These are phyloP conservation scores for Liquidambar formosana DNA, from an alignment of 164 flowering plant genomes.

Conservation along the genomic window DNA sequence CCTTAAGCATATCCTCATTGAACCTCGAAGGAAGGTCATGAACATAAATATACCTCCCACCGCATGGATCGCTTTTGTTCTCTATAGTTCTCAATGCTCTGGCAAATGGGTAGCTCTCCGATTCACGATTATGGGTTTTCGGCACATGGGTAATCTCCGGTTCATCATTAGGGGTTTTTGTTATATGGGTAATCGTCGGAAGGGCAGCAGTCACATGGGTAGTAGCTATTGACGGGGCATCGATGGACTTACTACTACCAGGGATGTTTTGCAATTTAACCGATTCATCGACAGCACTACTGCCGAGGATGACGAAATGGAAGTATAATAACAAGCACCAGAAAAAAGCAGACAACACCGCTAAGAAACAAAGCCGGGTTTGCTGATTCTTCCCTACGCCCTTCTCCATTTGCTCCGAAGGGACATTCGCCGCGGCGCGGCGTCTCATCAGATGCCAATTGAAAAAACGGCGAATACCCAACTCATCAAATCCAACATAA, in stretches of 20 bases:
- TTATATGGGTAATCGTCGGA: not conserved
- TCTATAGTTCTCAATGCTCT: constrained; percentile 68
- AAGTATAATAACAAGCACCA: constrained; percentile 79
- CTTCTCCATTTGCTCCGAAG: constrained; percentile 66
- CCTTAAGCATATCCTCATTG: constrained; percentile 87
- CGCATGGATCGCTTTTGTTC: constrained; percentile 90
- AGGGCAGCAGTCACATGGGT: constrained; percentile 3
- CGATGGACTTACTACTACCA: not conserved
- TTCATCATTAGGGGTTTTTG: not conserved
- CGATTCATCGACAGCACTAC: constrained; percentile 33
- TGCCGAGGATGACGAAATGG: constrained; percentile 63
- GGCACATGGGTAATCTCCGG: not conserved
- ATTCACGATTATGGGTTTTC: not conserved
- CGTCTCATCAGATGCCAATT: constrained; percentile 62
- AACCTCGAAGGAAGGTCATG: constrained; percentile 83
- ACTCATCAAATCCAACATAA: constrained; percentile 12
- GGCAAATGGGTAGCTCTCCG: constrained; percentile 47
- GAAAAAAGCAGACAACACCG: constrained; percentile 53
- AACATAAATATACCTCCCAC: constrained; percentile 89
- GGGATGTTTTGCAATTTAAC: constrained; percentile 18
- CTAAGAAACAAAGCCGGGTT: constrained; percentile 59
- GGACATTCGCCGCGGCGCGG: constrained; percentile 32
- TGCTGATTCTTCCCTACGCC: constrained; percentile 51
- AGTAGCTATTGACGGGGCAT: not conserved
- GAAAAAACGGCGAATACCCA: constrained; percentile 4